A percentile compares a stretch with the other conserved stretches of the same genome.
These are phyloP conservation scores for Tympanopsis confertula DNA, from an alignment of 2,329 filamentous ascomycete genomes.

Conservation along the genomic window DNA sequence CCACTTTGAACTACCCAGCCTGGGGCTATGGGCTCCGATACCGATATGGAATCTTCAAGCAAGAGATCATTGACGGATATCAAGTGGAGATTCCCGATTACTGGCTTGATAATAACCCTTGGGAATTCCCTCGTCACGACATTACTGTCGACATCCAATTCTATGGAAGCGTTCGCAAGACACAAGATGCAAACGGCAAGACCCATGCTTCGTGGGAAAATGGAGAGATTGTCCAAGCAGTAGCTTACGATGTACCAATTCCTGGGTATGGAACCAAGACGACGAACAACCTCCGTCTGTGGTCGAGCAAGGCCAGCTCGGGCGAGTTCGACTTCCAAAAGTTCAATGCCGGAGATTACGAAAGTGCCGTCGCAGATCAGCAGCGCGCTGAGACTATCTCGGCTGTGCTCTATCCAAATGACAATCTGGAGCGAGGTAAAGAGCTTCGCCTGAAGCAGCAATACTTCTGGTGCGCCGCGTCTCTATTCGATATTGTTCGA, in stretches of 20 bases:
- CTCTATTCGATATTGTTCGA: conserved; percentile 87
- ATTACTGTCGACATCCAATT: conserved; percentile 96
- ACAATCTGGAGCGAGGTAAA: conserved; percentile 92
- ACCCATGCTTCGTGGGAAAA: conserved; percentile 71
- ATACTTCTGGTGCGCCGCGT: conserved; percentile 99
- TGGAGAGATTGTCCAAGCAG: conserved; percentile 81
- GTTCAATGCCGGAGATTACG: conserved; percentile 96
- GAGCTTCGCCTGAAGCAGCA: conserved; percentile 97
- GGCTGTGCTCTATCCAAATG: conserved; percentile 91
- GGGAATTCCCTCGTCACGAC: conserved; percentile 95
- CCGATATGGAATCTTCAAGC: conserved; percentile 97
- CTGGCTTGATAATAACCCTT: conserved; percentile 98
- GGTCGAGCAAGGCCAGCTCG: conserved; percentile 93
- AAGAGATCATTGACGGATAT: conserved; percentile 95
- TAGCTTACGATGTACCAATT: conserved; percentile 86
- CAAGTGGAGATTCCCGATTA: conserved; percentile 98
- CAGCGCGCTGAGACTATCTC: conserved; percentile 98
- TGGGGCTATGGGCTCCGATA: conserved; percentile 97
- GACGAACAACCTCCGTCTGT: conserved; percentile 92
- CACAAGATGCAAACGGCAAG: conserved; percentile 67
- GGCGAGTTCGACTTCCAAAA: conserved; percentile 99
- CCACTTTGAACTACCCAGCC: conserved; percentile 85
- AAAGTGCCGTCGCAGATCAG: conserved; percentile 94
- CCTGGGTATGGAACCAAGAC: conserved; percentile 82
- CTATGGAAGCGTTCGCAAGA: conserved; percentile 72